These are phyloP conservation scores for Diaporthe citrichinensis DNA, from an alignment of 2,329 filamentous ascomycete genomes.

Conservation along the genomic window DNA sequence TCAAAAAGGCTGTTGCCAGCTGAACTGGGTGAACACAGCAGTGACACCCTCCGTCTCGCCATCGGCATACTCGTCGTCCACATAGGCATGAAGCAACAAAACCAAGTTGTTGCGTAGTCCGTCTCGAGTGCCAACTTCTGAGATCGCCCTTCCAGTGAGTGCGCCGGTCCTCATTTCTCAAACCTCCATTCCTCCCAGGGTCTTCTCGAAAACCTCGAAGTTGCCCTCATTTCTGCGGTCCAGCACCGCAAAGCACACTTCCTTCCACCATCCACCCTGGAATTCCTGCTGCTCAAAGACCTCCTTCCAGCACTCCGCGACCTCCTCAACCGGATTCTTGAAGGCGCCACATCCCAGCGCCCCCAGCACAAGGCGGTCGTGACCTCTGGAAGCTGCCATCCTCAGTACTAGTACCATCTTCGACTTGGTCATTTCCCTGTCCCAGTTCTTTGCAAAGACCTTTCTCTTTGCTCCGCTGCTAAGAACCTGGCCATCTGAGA, in stretches of 20 bases:
- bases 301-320: conserved; percentile 73
- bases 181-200: conserved; percentile 53
- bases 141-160: neutral
- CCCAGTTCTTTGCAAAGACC: conserved; percentile 56
- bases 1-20: neutral
- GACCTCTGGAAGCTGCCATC: conserved; percentile 67
- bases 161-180: conserved; percentile 37
- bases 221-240: conserved; percentile 62
- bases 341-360: conserved; percentile 79
- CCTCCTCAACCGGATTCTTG: conserved; percentile 70
- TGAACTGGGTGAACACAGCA: neutral
- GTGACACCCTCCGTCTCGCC: neutral
- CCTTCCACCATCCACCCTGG: conserved; percentile 72
- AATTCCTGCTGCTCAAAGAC: conserved; percentile 74
- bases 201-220: conserved; percentile 61
- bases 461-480: conserved; percentile 47
- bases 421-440: conserved; percentile 67
- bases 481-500: conserved; percentile 41
- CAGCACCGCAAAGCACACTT: conserved; percentile 75
- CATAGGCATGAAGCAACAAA: neutral
- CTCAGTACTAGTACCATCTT: conserved; percentile 75
- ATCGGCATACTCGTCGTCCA: neutral
- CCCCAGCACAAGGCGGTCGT: conserved; percentile 74
- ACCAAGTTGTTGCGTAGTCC: neutral
- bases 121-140: neutral